These are phyloP conservation scores for Russula ochroleuca DNA, from an alignment of 768 basidiomycete species.

Conservation along the genomic window DNA sequence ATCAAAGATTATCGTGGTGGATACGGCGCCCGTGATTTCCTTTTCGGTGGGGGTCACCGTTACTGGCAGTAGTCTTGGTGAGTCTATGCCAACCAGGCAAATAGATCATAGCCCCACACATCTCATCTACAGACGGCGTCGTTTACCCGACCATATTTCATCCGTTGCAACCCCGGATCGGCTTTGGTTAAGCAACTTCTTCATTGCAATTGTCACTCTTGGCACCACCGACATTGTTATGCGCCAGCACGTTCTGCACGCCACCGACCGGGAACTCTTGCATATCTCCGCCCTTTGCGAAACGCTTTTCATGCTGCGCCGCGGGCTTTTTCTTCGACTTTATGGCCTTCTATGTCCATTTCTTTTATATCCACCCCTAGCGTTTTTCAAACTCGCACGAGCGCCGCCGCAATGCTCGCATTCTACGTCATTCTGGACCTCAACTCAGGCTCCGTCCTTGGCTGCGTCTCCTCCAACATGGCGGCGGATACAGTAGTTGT, in stretches of 20 bases:
- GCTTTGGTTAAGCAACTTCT: constrained; percentile 31
- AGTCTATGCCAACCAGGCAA: too few relatives aligned
- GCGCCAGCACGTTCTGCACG: too few relatives aligned
- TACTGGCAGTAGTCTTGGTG: too few relatives aligned
- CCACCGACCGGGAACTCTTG: too few relatives aligned
- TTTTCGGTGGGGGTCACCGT: too few relatives aligned
- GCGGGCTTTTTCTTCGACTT: too few relatives aligned
- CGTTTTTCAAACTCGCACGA: constrained; percentile 25
- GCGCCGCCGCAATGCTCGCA: constrained; percentile 26
- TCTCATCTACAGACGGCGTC: constrained; percentile 24
- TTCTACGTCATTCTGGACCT: constrained; percentile 35
- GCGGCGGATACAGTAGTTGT: too few relatives aligned
- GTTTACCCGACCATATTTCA: constrained; percentile 34
- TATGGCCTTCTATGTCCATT: constrained; percentile 31
- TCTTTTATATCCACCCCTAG: constrained; percentile 32
- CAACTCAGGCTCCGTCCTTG: constrained; percentile 33
- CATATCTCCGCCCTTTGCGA: too few relatives aligned
- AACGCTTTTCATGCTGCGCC: too few relatives aligned
- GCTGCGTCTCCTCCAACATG: constrained; percentile 33
- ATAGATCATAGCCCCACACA: background rate
- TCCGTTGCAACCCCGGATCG: constrained; percentile 28
- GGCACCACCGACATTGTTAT: too few relatives aligned
- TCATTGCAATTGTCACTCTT: constrained; percentile 28
- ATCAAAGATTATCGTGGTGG: too few relatives aligned
- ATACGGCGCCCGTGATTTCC: too few relatives aligned